Percentiles rank a stretch among this genome's conserved stretches.
Evolutionary conservation across 1,284 basidiomycete genomes (phyloP).

Genomic region (Fomitiporia mediterranea): DNA sequence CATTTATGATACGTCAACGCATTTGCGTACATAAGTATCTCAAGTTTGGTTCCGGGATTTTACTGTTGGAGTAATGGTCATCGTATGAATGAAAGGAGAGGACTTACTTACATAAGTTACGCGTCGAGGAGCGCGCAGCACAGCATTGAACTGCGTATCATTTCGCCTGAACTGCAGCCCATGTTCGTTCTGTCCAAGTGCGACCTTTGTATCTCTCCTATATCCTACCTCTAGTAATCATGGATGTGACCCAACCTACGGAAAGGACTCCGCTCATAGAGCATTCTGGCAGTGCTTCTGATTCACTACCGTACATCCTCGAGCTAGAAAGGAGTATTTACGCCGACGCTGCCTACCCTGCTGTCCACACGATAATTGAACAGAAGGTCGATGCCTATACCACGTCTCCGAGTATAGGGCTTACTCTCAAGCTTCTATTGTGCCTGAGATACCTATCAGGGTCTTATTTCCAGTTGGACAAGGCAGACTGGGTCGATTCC

Average conservation of each 20-base stretch:
- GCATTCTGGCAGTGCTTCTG: neutral
- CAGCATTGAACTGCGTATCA: no score
- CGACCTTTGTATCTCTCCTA: no score
- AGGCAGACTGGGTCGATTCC: neutral
- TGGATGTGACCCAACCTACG: slow-evolving; percentile 5
- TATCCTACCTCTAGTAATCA: neutral
- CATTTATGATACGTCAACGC: no score
- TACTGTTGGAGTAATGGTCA: no score
- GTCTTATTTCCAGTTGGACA: neutral
- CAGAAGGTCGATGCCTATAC: neutral
- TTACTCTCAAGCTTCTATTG: slow-evolving; percentile 7
- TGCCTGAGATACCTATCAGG: slow-evolving; percentile 8
- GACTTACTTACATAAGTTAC: no score
- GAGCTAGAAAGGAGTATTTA: slow-evolving; percentile 7
- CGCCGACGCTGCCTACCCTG: neutral
- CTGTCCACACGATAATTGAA: neutral
- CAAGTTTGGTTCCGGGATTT: no score
- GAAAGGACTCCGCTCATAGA: slow-evolving; percentile 18
- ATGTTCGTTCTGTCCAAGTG: no score
- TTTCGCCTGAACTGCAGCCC: no score
- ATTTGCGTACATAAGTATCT: no score
- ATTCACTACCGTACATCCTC: slow-evolving; percentile 2
- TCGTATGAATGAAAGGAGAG: no score
- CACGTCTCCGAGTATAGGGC: neutral
- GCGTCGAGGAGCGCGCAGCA: no score